Evolutionary conservation across 495 filamentous ascomycete species (phyloP).

Genomic region (Daldinia concentrica): DNA sequence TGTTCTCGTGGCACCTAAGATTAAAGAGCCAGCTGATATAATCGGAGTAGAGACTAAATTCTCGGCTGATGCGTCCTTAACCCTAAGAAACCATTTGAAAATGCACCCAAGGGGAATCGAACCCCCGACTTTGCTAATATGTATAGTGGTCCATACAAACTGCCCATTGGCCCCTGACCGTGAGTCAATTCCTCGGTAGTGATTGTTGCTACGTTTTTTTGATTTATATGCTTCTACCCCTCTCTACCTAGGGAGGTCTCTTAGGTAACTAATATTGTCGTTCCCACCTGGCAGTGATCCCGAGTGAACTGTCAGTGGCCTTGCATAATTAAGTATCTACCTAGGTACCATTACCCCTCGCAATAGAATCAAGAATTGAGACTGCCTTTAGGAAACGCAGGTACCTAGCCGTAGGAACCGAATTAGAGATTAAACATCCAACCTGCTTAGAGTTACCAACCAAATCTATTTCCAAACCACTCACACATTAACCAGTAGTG

Average conservation of each 20-base stretch:
- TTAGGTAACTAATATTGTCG: neutral
- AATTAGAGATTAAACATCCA: too few species aligned
- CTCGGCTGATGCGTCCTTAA: neutral
- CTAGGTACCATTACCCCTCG: too few species aligned
- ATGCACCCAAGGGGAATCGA: conserved; percentile 17
- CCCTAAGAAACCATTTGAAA: neutral
- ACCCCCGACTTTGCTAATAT: conserved; percentile 7
- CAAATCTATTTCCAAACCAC: too few species aligned
- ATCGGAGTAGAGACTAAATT: too few species aligned
- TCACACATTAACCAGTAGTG: too few species aligned
- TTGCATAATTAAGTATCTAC: too few species aligned
- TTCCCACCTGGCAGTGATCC: neutral
- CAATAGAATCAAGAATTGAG: too few species aligned
- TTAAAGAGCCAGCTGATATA: neutral
- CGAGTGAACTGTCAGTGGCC: too few species aligned
- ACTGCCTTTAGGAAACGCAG: too few species aligned
- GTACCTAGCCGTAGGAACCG: too few species aligned
- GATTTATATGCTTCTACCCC: neutral
- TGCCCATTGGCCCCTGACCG: conserved; percentile 6
- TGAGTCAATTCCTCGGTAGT: conserved; percentile 3
- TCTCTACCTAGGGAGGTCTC: neutral
- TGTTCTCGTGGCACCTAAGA: neutral
- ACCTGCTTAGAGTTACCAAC: too few species aligned
- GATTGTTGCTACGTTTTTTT: neutral
- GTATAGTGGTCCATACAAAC: conserved; percentile 8